Conservation (phyloP, 1,139 yeast species). For the Blastobotrys serpentis region DNA sequence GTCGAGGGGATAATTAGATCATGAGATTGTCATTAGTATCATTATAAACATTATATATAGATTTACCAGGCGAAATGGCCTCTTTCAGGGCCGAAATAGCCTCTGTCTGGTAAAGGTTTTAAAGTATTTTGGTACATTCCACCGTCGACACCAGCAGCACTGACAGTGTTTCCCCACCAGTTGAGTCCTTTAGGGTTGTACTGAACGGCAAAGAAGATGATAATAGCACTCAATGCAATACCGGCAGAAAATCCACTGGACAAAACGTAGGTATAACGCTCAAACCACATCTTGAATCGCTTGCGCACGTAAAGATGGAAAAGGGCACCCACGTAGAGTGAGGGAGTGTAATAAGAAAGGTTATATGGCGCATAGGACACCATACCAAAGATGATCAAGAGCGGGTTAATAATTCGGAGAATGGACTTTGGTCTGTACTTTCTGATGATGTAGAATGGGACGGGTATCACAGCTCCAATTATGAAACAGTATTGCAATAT, state of each 20-base stretch:
- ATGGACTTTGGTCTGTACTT: constrained; percentile 41
- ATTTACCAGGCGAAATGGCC: constrained; percentile 20
- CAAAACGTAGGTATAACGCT: constrained; percentile 51
- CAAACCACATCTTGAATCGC: constrained; percentile 49
- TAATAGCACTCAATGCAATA: constrained; percentile 20
- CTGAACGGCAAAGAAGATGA: constrained; percentile 54
- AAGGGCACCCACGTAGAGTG: constrained; percentile 48
- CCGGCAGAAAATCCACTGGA: constrained; percentile 55
- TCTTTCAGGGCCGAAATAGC: constrained; percentile 48
- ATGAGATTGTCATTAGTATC: not conserved
- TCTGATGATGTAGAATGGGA: constrained; percentile 44
- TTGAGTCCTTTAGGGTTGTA: constrained; percentile 39
- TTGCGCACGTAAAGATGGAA: constrained; percentile 54
- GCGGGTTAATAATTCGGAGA: constrained; percentile 37
- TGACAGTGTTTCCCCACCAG: constrained; percentile 61
- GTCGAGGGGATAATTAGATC: no score
- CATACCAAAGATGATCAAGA: constrained; percentile 52
- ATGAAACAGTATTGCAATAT: constrained; percentile 50
- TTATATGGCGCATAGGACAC: constrained; percentile 50
- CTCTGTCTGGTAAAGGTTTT: constrained; percentile 39
- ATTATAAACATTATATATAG: not conserved
- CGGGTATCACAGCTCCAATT: constrained; percentile 51
- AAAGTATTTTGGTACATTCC: constrained; percentile 10
- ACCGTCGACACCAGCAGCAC: constrained; percentile 47
- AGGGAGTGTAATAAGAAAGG: constrained; percentile 49